Conservation (phyloP, 352 stramenopile species). For the Plasmopara viticola region DNA sequence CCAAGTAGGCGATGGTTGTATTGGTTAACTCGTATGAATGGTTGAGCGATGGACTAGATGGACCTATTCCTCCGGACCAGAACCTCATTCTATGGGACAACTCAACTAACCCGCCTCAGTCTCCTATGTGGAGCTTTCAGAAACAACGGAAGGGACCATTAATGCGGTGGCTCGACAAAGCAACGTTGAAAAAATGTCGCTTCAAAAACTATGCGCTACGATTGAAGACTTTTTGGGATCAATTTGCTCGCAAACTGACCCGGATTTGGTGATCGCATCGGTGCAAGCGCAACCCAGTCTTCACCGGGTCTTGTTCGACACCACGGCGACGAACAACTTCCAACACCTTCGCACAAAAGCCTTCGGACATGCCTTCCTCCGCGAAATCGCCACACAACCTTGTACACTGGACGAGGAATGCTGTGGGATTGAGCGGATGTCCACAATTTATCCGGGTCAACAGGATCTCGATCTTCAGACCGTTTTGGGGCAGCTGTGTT, state of each 20-base stretch:
- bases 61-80: neutral
- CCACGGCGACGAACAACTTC: neutral
- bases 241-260: neutral
- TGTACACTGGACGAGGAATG: neutral
- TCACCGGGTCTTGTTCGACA: neutral
- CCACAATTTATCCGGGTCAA: neutral
- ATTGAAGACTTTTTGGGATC: neutral
- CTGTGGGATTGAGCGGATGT: neutral
- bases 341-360: neutral
- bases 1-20: neutral
- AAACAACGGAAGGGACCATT: neutral
- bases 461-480: slow-evolving; percentile 17
- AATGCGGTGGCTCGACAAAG: neutral
- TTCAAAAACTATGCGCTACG: neutral
- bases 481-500: slow-evolving; percentile 33
- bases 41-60: neutral
- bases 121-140: neutral
- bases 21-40: neutral
- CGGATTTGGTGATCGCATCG: neutral
- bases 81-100: neutral
- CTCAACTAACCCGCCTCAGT: neutral
- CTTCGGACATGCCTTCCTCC: neutral
- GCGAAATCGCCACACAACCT: neutral
- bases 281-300: neutral
- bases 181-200: neutral